Percentiles rank a stretch among this genome's conserved stretches.
Evolutionary conservation across 1,284 basidiomycete genomes (phyloP).

Genomic region (Xerocomus tenax): DNA sequence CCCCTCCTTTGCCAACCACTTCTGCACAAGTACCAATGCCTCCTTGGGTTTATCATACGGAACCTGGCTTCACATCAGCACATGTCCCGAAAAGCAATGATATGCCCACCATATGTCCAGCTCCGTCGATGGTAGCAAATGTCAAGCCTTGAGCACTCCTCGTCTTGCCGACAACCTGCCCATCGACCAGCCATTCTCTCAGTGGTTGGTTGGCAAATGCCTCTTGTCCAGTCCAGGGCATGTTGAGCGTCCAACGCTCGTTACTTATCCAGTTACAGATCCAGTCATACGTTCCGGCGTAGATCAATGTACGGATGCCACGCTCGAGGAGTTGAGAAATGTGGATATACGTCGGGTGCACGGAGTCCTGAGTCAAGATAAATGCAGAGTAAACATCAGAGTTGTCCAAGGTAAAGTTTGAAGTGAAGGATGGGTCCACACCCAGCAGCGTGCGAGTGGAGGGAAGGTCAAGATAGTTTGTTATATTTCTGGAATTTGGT

Average conservation of each 20-base stretch:
- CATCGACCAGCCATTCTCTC: conserved; percentile 50
- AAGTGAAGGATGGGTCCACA: conserved; percentile 37
- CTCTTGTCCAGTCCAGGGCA: conserved; percentile 58
- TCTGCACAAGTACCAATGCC: conserved; percentile 43
- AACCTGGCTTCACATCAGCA: conserved; percentile 34
- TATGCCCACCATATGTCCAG: conserved; percentile 56
- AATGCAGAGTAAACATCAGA: conserved; percentile 31
- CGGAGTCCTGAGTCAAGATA: conserved; percentile 31
- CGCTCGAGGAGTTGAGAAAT: conserved; percentile 68
- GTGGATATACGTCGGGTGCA: conserved; percentile 45
- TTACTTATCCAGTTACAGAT: conserved; percentile 74
- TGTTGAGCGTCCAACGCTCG: conserved; percentile 50
- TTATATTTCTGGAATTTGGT: conserved; percentile 37
- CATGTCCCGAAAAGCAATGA: not conserved
- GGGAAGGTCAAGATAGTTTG: conserved; percentile 36
- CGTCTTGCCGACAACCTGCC: conserved; percentile 44
- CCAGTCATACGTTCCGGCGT: conserved; percentile 66
- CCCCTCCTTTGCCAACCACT: conserved; percentile 41
- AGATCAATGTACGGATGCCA: conserved; percentile 63
- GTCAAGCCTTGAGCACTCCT: conserved; percentile 53
- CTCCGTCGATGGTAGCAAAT: conserved; percentile 51
- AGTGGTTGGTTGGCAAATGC: conserved; percentile 41
- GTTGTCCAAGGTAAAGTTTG: conserved; percentile 47
- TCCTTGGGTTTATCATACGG: conserved; percentile 54
- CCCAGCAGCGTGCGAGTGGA: conserved; percentile 50